Conservation (phyloP, 1,284 basidiomycete genomes). For the Schizophyllum amplum region DNA sequence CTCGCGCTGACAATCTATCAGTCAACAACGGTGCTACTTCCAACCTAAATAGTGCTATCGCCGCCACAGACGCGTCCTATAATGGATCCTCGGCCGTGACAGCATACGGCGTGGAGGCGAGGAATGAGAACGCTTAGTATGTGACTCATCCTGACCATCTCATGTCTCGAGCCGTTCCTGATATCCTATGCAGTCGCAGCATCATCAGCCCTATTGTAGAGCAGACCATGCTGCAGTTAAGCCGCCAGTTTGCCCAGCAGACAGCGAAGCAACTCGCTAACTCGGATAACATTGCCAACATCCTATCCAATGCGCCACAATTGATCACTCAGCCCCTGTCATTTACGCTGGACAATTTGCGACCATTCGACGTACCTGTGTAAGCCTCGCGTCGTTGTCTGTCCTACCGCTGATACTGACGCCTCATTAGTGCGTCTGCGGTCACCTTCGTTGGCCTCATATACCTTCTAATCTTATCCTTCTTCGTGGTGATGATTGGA, state of each 20-base stretch:
- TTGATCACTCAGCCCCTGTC: slow-evolving; percentile 47
- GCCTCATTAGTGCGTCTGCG: slow-evolving; percentile 64
- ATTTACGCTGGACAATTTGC: slow-evolving; percentile 46
- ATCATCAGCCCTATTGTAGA: slow-evolving; percentile 26
- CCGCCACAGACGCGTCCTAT: slow-evolving; percentile 22
- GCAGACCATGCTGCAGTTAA: slow-evolving; percentile 15
- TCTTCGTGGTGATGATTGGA: slow-evolving; percentile 20
- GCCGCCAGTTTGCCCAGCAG: slow-evolving; percentile 26
- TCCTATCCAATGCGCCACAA: slow-evolving; percentile 49
- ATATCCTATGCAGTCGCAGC: slow-evolving; percentile 20
- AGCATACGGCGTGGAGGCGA: slow-evolving; percentile 23
- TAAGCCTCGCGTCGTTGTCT: slow-evolving; percentile 20
- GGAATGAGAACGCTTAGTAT: slow-evolving; percentile 43
- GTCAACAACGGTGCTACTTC: slow-evolving; percentile 14
- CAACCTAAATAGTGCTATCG: slow-evolving; percentile 23
- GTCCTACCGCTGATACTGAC: slow-evolving; percentile 3
- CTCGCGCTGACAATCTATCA: not conserved
- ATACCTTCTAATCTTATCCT: slow-evolving; percentile 60
- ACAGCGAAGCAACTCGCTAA: slow-evolving; percentile 22
- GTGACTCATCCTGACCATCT: slow-evolving; percentile 11
- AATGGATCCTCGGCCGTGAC: slow-evolving; percentile 28
- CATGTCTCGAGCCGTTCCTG: not conserved
- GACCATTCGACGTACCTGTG: slow-evolving; percentile 61
- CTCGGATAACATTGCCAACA: slow-evolving; percentile 26
- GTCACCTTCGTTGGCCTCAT: slow-evolving; percentile 65